Evolutionary conservation across 2,329 filamentous ascomycete species (phyloP), one percentile per base, ranked within the genome.

Genomic region (Venturia nashicola): DNA sequence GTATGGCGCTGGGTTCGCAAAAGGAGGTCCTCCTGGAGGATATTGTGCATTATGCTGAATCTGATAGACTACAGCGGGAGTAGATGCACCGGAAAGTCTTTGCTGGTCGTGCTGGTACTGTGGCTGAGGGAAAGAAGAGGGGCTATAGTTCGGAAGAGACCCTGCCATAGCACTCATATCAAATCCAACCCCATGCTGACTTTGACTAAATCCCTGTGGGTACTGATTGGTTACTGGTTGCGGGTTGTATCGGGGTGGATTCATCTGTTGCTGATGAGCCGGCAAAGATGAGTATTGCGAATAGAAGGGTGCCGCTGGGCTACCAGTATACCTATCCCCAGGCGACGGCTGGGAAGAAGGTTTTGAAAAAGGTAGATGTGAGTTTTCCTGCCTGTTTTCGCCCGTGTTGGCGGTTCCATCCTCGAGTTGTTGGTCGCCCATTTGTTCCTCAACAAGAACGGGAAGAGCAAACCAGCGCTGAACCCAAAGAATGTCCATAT

Each of bases 391-490:
- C 66, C 67, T 65, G 72, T 72, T 68, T 72, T 68, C 63, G 71
- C 65, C 54, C 27, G 16, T 36, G 32, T 39, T 42, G 42, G 8
- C 20, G 42, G 69, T 66, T 68, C 68, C 69, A 43, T 70, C 66
- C 54, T 70, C 70, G 65, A 69, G n/a, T 36, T 74, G 71, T 69
- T 74, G 39, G 68, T 77, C 75, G 63, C 74, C 75, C 75, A 77
- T 76, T 66, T 70, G 71, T 67, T 72, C 70, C 65, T 76, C 72
- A 66, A 72, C 69, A 67, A 75, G 67, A 66, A 76, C 65, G 59
- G 75, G 74, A 70, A 76, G 69, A 65, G 74, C 71, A 65, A 76
- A 68, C 75, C 75, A 76, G 73, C 76, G 74, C 66, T 76, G 74
- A 65, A 76, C 68, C 74, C 74, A 76, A 69, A 75, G 67, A 67